Base-by-base conservation (phyloP, 2,329 filamentous ascomycete genomes). In the Penicillium sp. region DNA sequence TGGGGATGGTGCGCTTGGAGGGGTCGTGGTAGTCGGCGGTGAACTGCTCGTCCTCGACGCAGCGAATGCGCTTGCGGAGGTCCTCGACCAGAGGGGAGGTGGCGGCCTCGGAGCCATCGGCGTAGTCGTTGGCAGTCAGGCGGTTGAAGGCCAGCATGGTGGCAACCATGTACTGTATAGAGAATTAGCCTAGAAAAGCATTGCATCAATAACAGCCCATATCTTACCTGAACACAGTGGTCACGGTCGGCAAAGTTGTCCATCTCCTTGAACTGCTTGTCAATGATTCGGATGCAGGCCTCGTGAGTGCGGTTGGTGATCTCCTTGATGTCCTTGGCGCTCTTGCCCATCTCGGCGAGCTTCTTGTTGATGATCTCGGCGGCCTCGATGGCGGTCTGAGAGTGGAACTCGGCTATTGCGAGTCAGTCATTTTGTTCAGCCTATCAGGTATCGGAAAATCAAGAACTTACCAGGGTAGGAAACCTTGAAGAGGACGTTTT, bases 251-350 rank as follows among this genome's bases (percentile, higher is more conserved):
- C 95, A 75, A 98, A 99, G 88, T 99, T 99, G 84, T 97, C 93
- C 91, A 99, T 96, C 70, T 93, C 89, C 86, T 97, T 98, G 86
- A 96, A 96, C 82, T 99, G 95, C 86, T 99, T 99, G 86, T 99
- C 95, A 73, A 99, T 99, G 81, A 99, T 99, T 73, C 95, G 92
- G 75, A 99, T 87, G 83, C 95, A 98, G 60, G 95, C 95, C 81
- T 99, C 95, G 82, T 99, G 95, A 8, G 95, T 99, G 71, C 95
- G 90, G 87, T 94, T 96, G 69, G 90, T 92, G 72, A 99, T 87
- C 63, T 86, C 85, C 83, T 96, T 94, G 83, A 99, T 96, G 78
- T 99, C 94, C 69, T 89, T 90, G 58, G 93, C 92, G 55, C 89
- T 90, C 85, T 97, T 96, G 81, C 92, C 94, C 82, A 90, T 82